These are phyloP conservation scores for Cryomyces antarcticus DNA, from an alignment of 495 filamentous ascomycete genomes.

Conservation along the genomic window DNA sequence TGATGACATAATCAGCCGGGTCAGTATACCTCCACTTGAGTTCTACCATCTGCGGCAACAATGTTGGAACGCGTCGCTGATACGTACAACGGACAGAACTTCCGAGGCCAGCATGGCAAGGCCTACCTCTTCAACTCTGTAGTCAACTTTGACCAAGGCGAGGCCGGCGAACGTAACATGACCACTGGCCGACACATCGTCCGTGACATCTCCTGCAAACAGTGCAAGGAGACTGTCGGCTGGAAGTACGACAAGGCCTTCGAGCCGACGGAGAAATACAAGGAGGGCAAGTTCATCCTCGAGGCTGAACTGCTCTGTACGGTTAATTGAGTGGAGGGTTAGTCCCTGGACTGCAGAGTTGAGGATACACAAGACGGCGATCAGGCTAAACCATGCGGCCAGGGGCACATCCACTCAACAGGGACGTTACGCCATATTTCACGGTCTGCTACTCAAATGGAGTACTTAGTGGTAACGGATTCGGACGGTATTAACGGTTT, in stretches of 20 bases:
- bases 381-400: too few relatives aligned
- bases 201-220: slow-evolving; percentile 71
- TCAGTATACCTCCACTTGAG: slow-evolving; percentile 23
- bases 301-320: slow-evolving; percentile 79
- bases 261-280: slow-evolving; percentile 84
- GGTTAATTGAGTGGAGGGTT: slow-evolving; percentile 23
- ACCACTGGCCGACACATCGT: slow-evolving; percentile 93
- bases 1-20: slow-evolving; percentile 86
- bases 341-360: too few relatives aligned
- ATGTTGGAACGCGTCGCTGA: not conserved
- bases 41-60: not conserved
- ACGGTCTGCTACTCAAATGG: too few relatives aligned
- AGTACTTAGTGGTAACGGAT: too few relatives aligned
- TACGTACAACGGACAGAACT: slow-evolving; percentile 42
- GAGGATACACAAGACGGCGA: too few relatives aligned
- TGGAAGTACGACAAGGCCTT: slow-evolving; percentile 99
- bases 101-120: slow-evolving; percentile 96
- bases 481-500: too few relatives aligned
- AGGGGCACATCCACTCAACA: too few relatives aligned
- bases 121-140: slow-evolving; percentile 90
- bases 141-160: slow-evolving; percentile 66
- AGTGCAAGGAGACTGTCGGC: slow-evolving; percentile 80
- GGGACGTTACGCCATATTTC: too few relatives aligned
- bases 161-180: slow-evolving; percentile 87
- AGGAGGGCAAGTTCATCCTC: slow-evolving; percentile 94